Conservation (phyloP, 1,284 basidiomycete genomes). For the Puccinia triticina region DNA sequence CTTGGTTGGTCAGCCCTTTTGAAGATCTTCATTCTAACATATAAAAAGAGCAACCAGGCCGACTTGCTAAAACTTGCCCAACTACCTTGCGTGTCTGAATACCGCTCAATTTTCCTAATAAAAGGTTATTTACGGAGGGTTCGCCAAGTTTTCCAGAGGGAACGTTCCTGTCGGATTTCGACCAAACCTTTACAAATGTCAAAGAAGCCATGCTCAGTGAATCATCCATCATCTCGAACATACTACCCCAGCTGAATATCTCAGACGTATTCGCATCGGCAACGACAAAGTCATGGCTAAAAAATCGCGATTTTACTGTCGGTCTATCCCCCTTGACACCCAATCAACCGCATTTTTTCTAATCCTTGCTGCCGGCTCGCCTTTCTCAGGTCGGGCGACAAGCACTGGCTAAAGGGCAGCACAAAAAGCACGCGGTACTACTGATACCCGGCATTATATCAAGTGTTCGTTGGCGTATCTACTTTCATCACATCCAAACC, state of each 20-base stretch:
- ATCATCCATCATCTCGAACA: conserved; percentile 35
- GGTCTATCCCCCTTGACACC: neutral
- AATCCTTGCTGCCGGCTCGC: neutral
- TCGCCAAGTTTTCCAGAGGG: conserved; percentile 38
- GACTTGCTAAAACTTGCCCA: neutral
- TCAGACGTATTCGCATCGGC: conserved; percentile 44
- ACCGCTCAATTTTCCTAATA: neutral
- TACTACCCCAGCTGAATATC: conserved; percentile 44
- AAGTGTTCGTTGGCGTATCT: conserved; percentile 67
- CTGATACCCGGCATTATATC: conserved; percentile 62
- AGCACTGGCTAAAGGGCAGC: conserved; percentile 70
- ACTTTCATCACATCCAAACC: conserved; percentile 8
- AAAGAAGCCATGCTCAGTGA: conserved; percentile 37
- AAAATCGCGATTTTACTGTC: conserved; percentile 74
- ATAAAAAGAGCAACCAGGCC: neutral
- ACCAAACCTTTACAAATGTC: conserved; percentile 46
- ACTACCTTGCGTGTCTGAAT: neutral
- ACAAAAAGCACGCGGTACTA: conserved; percentile 72
- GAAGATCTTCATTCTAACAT: neutral
- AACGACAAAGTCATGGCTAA: conserved; percentile 62
- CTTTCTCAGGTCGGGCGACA: conserved; percentile 69
- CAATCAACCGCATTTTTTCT: neutral
- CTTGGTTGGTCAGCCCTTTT: conserved; percentile 45
- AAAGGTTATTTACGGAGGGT: conserved; percentile 43
- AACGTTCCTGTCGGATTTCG: conserved; percentile 44